phyloP scores from a whole-genome alignment of 2,329 filamentous ascomycete genomes.

The Botrytis aclada region DNA sequence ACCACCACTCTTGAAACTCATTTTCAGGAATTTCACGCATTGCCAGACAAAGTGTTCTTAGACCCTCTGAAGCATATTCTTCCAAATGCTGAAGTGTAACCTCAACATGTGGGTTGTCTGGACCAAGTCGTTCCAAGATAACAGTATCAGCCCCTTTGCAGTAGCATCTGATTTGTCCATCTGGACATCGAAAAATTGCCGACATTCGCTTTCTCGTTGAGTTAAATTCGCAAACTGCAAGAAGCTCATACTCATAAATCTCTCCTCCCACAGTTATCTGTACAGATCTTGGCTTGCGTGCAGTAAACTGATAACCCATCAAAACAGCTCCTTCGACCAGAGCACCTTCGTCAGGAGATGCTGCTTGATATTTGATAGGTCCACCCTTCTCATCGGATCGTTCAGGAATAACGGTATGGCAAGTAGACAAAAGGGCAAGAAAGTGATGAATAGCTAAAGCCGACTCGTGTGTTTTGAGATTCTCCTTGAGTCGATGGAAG shows the following conservation, averaged over 20 bases:
- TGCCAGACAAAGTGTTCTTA: constrained; percentile 90
- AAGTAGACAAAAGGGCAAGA: constrained; percentile 79
- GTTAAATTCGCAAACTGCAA: constrained; percentile 99
- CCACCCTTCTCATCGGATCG: constrained; percentile 71
- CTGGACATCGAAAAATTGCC: constrained; percentile 91
- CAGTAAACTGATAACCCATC: constrained; percentile 86
- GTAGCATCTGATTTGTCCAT: constrained; percentile 91
- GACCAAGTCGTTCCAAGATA: constrained; percentile 83
- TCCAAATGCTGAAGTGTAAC: constrained; percentile 92
- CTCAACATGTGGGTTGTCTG: constrained; percentile 83
- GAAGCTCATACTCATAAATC: constrained; percentile 78
- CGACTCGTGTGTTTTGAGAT: constrained; percentile 56
- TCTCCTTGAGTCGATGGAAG: constrained; percentile 61
- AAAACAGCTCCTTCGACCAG: constrained; percentile 84
- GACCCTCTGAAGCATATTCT: constrained; percentile 94
- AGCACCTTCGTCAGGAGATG: constrained; percentile 96
- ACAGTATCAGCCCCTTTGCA: constrained; percentile 98
- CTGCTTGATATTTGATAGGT: constrained; percentile 94
- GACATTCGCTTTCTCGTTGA: constrained; percentile 98
- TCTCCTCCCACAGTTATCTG: constrained; percentile 73
- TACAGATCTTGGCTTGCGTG: constrained; percentile 84
- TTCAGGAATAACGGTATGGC: constrained; percentile 97
- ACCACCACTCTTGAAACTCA: constrained; percentile 84
- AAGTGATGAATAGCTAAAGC: constrained; percentile 75
- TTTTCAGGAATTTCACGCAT: constrained; percentile 90